Conservation (phyloP, 371 early-diverging fungal species). For the Mucor racemosus region DNA sequence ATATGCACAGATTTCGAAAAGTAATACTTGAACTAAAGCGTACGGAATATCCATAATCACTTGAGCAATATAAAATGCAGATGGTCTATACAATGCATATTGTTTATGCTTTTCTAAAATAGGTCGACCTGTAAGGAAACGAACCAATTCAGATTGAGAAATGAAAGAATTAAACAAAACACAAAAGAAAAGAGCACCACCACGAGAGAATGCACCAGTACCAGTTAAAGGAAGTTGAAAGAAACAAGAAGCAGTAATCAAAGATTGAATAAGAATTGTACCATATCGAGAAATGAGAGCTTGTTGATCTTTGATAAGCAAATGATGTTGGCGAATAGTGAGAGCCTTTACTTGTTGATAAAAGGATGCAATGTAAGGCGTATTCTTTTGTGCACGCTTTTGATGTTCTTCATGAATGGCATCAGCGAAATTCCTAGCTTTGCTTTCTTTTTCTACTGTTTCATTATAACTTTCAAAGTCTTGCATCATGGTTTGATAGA, state of each 20-base stretch:
- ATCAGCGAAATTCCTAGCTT: constrained; percentile 51
- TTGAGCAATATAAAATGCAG: constrained; percentile 68
- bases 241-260: constrained; percentile 75
- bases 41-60: constrained; percentile 50
- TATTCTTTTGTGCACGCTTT: constrained; percentile 52
- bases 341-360: constrained; percentile 64
- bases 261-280: constrained; percentile 63
- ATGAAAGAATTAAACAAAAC: constrained; percentile 62
- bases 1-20: constrained; percentile 64
- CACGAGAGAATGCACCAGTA: constrained; percentile 72
- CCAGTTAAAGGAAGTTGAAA: constrained; percentile 54
- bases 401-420: constrained; percentile 60
- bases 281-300: constrained; percentile 62
- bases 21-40: constrained; percentile 28
- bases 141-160: constrained; percentile 56
- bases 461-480: constrained; percentile 47
- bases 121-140: constrained; percentile 60
- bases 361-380: constrained; percentile 67
- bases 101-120: constrained; percentile 73
- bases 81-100: constrained; percentile 70
- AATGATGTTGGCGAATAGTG: constrained; percentile 66
- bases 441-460: constrained; percentile 33
- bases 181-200: constrained; percentile 70
- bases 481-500: constrained; percentile 37
- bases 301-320: constrained; percentile 53